These are phyloP conservation scores for Lachnellula hyalina DNA, from an alignment of 2,329 filamentous ascomycete genomes.

Conservation along the genomic window DNA sequence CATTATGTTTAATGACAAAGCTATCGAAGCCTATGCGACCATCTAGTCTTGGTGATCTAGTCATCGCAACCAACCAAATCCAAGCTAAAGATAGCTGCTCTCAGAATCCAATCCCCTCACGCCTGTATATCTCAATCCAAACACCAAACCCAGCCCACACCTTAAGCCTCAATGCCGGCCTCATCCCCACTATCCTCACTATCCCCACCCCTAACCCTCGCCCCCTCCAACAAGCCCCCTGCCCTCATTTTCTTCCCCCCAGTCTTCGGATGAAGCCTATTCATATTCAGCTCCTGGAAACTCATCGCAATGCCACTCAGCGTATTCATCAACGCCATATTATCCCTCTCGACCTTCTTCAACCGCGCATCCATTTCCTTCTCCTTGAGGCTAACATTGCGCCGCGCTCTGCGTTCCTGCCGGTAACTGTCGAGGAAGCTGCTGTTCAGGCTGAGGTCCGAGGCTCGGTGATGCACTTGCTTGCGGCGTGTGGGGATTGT, in stretches of 20 bases:
- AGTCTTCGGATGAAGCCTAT: neutral
- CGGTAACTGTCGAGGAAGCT: constrained; percentile 5
- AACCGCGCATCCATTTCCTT: constrained; percentile 21
- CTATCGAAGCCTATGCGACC: no score
- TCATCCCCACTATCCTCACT: neutral
- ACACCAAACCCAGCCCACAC: neutral
- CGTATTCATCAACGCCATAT: constrained; percentile 17
- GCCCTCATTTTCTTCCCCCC: neutral
- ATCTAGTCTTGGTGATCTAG: no score
- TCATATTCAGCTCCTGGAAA: constrained; percentile 16
- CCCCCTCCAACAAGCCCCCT: neutral
- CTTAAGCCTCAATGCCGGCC: neutral
- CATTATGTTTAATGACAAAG: no score
- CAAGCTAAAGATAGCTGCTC: no score
- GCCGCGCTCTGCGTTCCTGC: constrained; percentile 13
- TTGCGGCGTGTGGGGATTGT: neutral
- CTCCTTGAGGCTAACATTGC: constrained; percentile 11
- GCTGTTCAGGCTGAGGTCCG: neutral
- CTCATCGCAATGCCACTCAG: constrained; percentile 17
- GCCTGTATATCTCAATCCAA: neutral
- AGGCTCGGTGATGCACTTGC: neutral
- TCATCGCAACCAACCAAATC: no score
- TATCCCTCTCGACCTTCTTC: constrained; percentile 24
- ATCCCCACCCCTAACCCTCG: neutral
- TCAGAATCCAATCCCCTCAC: no score